Base-by-base conservation (phyloP, 768 basidiomycete species). In the Lyophyllum shimeji region DNA sequence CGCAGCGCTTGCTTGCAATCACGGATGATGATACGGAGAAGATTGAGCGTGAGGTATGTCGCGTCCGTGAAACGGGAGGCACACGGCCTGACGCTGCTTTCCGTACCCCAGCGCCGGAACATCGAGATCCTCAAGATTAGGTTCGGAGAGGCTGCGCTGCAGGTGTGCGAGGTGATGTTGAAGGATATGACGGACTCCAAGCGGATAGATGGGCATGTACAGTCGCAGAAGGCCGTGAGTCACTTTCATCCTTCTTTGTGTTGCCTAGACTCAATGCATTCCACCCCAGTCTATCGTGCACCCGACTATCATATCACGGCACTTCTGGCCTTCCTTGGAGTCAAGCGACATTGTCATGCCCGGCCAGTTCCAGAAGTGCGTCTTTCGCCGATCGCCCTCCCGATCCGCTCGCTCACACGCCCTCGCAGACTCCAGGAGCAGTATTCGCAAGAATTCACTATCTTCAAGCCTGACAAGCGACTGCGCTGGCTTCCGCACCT, bases 121-220 rank as follows among this genome's bases (percentile, higher is more conserved):
- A 85, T 98, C 57, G 95, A 97, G 69, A 91, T 95, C 42, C 74
- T 99, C 58, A 98, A 98, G 75, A 82, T 95, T 53, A 88, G 97
- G 2, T 99, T 99, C 64, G 97, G 97, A 20, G 97, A 98, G 64
- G 80, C 86, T 1, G 86, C 94, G 2, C 71, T 99, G 53, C 94
- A 97, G 68, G 90, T 94, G 5, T 98, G 95, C 76, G 96, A 98
- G 67, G 95, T 99, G 52, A 98, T 99, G 97, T 75, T 98, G 66
- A 91, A 87, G 66, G 97, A 99, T 69, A 90, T 98, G 85, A 89
- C 93, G 2, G 95, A 98, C 69, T 97, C 96, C 39, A 88, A 86
- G 64, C 83, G 93, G 31, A 90, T 89, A 47, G 92, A 98, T 67
- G 83, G 84, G n/a, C 89, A 90, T 67, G 83, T 98, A 1, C 93